These are phyloP conservation scores for Xylariaceae sp. DNA, from an alignment of 2,329 filamentous ascomycete species.

Conservation along the genomic window DNA sequence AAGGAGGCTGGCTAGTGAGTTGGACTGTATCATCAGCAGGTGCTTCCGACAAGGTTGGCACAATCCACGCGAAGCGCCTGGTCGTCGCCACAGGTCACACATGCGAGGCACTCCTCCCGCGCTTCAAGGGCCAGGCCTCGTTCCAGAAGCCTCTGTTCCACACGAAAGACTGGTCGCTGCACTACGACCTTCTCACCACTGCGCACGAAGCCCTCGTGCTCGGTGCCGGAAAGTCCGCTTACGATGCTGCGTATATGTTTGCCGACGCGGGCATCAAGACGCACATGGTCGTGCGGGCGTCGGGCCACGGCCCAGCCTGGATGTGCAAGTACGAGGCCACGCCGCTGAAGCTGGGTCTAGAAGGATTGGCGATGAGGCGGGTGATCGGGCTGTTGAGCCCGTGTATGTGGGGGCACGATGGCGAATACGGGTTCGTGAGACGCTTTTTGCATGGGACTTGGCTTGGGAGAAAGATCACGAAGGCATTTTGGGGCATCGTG, in stretches of 20 bases:
- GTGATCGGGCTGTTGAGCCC: conserved; percentile 39
- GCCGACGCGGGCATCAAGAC: conserved; percentile 46
- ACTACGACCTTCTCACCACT: conserved; percentile 18
- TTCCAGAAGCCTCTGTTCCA: conserved; percentile 53
- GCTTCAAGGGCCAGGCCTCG: conserved; percentile 37
- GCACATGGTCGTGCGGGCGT: conserved; percentile 48
- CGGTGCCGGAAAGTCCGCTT: conserved; percentile 56
- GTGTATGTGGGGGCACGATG: conserved; percentile 1
- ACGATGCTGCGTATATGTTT: conserved; percentile 54
- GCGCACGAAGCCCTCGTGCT: conserved; percentile 41
- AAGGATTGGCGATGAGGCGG: conserved; percentile 41
- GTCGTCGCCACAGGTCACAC: conserved; percentile 57
- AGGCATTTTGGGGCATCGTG: conserved; percentile 5
- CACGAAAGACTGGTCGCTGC: conserved; percentile 40
- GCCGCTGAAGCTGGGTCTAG: conserved; percentile 40
- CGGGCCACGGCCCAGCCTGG: conserved; percentile 48
- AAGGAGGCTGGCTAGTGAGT: conserved; percentile 23
- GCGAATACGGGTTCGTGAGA: background rate
- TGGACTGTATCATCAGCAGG: background rate
- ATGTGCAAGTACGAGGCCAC: conserved; percentile 44
- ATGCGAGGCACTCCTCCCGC: conserved; percentile 49
- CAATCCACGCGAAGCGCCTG: conserved; percentile 30
- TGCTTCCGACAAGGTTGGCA: conserved; percentile 1
- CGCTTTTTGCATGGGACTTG: conserved; percentile 4
- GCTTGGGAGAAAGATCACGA: conserved; percentile 1